Percentiles rank a stretch among this genome's conserved stretches.
These are phyloP conservation scores for Ceratopteris richardii DNA, from an alignment of 75 land plant genomes.

Conservation along the genomic window DNA sequence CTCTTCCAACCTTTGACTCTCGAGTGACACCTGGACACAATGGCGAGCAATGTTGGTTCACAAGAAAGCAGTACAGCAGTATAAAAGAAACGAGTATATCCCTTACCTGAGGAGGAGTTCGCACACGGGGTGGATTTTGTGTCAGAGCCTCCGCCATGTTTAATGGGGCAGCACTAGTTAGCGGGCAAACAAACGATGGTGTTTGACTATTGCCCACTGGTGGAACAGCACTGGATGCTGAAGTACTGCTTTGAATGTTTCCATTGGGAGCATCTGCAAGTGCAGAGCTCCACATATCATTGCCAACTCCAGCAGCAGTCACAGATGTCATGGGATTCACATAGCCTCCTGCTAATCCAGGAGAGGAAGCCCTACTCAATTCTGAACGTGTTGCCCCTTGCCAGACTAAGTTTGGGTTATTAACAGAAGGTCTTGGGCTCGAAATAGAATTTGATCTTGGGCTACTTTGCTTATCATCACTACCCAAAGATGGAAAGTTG, in stretches of 20 bases:
- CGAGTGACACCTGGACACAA: slow-evolving; percentile 3
- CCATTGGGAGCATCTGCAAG: slow-evolving; percentile 75
- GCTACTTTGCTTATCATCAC: slow-evolving; percentile 49
- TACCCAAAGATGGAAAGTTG: slow-evolving; percentile 81
- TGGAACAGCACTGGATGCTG: slow-evolving; percentile 13
- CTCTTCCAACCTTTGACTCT: slow-evolving; percentile 69
- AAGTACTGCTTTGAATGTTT: slow-evolving; percentile 11
- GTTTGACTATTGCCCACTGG: slow-evolving; percentile 6
- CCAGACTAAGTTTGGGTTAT: slow-evolving; percentile 30
- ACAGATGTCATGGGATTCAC: slow-evolving; percentile 32
- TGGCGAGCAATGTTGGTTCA: too few species aligned
- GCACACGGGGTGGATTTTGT: slow-evolving; percentile 61
- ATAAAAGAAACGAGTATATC: too few species aligned
- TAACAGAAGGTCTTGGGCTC: slow-evolving; percentile 2
- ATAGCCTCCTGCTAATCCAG: slow-evolving; percentile 33
- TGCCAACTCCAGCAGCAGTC: slow-evolving; percentile 19
- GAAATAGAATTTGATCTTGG: slow-evolving; percentile 6
- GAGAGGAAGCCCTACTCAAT: slow-evolving; percentile 42
- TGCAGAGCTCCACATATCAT: slow-evolving; percentile 76
- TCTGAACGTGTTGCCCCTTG: slow-evolving; percentile 31
- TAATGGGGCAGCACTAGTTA: slow-evolving; percentile 18
- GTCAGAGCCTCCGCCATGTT: slow-evolving; percentile 90
- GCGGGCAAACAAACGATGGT: slow-evolving; percentile 13
- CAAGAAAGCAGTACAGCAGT: too few species aligned
- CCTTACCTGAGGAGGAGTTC: slow-evolving; percentile 63